phyloP scores from a whole-genome alignment of 2,329 filamentous ascomycete genomes.

The Microcyclospora pomicola region DNA sequence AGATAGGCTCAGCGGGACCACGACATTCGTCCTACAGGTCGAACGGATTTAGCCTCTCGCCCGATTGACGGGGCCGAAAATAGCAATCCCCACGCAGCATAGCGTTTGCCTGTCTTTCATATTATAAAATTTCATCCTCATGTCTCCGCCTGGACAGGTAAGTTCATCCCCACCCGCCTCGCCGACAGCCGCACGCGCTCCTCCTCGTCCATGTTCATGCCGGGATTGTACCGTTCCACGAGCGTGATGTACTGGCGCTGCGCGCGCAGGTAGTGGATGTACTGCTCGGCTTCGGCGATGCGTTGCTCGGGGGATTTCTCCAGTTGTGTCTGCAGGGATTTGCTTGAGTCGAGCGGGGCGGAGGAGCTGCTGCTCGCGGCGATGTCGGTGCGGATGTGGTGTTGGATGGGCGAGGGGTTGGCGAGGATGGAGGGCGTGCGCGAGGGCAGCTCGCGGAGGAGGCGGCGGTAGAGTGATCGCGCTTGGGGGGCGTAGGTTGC shows the following conservation, averaged over 20 bases:
- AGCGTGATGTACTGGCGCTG: conserved; percentile 72
- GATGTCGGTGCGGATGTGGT: conserved; percentile 53
- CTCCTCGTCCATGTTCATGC: conserved; percentile 72
- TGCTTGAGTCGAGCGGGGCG: conserved; percentile 2
- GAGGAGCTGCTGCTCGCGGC: conserved; percentile 13
- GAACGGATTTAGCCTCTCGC: no score
- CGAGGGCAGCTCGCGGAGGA: conserved; percentile 79
- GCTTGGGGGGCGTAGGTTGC: conserved; percentile 32
- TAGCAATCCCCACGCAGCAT: no score
- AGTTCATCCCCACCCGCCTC: conserved; percentile 75
- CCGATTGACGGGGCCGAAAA: no score
- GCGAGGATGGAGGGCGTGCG: conserved; percentile 40
- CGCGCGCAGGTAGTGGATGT: conserved; percentile 66
- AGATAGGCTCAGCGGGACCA: no score
- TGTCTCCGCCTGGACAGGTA: conserved; percentile 47
- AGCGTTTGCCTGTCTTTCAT: no score
- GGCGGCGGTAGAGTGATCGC: conserved; percentile 71
- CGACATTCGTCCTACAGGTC: no score
- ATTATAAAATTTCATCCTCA: no score
- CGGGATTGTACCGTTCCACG: conserved; percentile 85
- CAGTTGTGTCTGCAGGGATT: conserved; percentile 26
- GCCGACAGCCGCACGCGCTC: conserved; percentile 76
- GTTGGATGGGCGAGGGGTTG: conserved; percentile 54
- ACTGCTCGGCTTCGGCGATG: conserved; percentile 55
- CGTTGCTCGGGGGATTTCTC: conserved; percentile 18